Evolutionary conservation across 805 yeast genomes (phyloP).

Genomic region (Cyberlindnera bimundalis): DNA sequence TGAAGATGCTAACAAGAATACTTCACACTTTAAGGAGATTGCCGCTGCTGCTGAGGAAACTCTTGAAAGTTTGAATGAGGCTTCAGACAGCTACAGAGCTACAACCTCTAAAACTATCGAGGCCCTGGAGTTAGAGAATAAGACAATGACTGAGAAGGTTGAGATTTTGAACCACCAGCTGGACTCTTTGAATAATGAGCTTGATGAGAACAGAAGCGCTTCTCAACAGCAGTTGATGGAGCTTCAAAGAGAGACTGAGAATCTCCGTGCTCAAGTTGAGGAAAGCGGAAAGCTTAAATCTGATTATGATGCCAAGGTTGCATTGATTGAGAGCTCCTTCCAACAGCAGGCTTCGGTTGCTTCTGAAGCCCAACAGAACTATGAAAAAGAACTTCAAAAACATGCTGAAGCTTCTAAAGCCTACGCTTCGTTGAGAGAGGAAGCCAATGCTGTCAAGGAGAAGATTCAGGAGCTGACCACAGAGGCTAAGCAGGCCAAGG

Average conservation of each 20-base stretch:
- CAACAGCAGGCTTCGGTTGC: conserved; percentile 45
- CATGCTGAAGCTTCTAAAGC: conserved; percentile 49
- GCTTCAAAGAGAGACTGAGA: conserved; percentile 18
- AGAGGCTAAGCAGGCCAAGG: conserved; percentile 31
- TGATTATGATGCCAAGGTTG: conserved; percentile 31
- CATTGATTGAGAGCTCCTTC: conserved; percentile 34
- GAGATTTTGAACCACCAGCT: conserved; percentile 32
- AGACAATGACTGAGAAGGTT: conserved; percentile 19
- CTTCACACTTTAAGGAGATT: conserved; percentile 58
- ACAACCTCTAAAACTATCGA: conserved; percentile 19
- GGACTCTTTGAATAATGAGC: conserved; percentile 30
- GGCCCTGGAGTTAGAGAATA: conserved; percentile 22
- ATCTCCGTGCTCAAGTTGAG: conserved; percentile 20
- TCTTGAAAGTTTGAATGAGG: conserved; percentile 47
- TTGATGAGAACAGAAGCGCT: conserved; percentile 27
- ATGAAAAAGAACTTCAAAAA: conserved; percentile 50
- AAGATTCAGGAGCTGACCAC: conserved; percentile 25
- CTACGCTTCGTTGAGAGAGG: conserved; percentile 38
- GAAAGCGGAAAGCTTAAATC: conserved; percentile 26
- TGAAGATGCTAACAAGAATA: conserved; percentile 52
- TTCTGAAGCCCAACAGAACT: conserved; percentile 47
- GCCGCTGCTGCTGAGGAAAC: conserved; percentile 68
- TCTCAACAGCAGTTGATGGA: conserved; percentile 21
- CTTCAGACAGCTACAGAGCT: conserved; percentile 47
- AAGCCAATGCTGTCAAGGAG: conserved; percentile 30